Conservation (phyloP, 345 rosid genomes). For the Cochlearia excelsa region DNA sequence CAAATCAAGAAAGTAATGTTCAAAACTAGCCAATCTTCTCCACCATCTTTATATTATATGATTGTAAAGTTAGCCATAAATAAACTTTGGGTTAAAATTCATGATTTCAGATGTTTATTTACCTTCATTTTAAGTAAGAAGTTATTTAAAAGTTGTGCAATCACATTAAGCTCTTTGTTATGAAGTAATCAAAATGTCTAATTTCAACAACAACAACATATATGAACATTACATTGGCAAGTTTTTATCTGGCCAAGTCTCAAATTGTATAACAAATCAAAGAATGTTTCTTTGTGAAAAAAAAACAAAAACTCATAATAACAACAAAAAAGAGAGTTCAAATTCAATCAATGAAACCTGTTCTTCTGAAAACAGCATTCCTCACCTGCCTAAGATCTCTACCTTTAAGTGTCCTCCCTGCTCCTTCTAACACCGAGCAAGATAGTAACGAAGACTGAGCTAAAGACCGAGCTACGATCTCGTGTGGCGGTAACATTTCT, state of each 20-base stretch:
- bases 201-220: no score
- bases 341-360: conserved; percentile 74
- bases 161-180: conserved; percentile 29
- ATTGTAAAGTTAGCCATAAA: no score
- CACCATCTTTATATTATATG: conserved; percentile 5
- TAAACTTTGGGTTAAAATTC: not conserved
- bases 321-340: not conserved
- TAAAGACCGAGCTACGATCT: conserved; percentile 67
- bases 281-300: not conserved
- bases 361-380: conserved; percentile 70
- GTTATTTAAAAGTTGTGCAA: conserved; percentile 10
- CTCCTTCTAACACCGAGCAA: conserved; percentile 83
- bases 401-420: conserved; percentile 85
- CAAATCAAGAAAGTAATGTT: conserved; percentile 30
- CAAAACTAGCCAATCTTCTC: conserved; percentile 9
- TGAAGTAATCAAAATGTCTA: not conserved
- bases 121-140: not conserved
- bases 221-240: no score
- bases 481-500: conserved; percentile 86
- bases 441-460: conserved; percentile 54
- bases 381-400: conserved; percentile 86
- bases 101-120: not conserved
- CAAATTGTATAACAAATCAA: conserved; percentile 28
- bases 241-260: no score
- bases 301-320: not conserved